phyloP scores from a whole-genome alignment of 768 basidiomycete genomes.

The Calocybe cyanea region DNA sequence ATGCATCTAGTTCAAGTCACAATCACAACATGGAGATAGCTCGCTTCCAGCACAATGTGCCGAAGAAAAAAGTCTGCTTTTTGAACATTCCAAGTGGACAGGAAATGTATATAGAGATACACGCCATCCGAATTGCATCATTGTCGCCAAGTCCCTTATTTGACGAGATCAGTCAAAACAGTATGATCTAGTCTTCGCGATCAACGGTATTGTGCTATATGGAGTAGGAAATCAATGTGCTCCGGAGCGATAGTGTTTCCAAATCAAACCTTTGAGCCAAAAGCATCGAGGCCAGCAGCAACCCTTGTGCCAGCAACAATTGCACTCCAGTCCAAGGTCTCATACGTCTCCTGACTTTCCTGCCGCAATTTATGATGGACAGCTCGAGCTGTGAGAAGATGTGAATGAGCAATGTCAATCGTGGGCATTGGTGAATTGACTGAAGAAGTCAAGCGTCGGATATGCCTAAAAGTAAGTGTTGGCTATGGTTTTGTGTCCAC shows the following conservation, averaged over 20 bases:
- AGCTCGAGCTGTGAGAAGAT: slow-evolving; percentile 76
- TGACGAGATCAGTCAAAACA: too few relatives aligned
- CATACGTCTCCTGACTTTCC: slow-evolving; percentile 44
- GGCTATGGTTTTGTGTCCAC: background rate
- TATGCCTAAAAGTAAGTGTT: slow-evolving; percentile 40
- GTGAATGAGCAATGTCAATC: slow-evolving; percentile 70
- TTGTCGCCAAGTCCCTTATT: too few relatives aligned
- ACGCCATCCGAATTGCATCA: too few relatives aligned
- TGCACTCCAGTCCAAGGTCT: slow-evolving; percentile 78
- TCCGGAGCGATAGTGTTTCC: background rate
- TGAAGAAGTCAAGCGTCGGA: slow-evolving; percentile 65
- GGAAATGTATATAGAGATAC: too few relatives aligned
- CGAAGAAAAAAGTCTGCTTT: too few relatives aligned
- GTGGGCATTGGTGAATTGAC: slow-evolving; percentile 68
- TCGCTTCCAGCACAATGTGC: too few relatives aligned
- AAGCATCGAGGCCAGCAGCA: slow-evolving; percentile 60
- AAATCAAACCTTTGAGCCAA: slow-evolving; percentile 33
- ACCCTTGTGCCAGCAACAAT: slow-evolving; percentile 75
- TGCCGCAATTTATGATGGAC: slow-evolving; percentile 48
- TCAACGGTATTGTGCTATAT: slow-evolving; percentile 18
- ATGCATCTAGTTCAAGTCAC: too few relatives aligned
- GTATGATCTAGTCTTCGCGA: slow-evolving; percentile 15
- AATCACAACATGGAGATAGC: too few relatives aligned
- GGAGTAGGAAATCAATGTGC: background rate
- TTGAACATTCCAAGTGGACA: too few relatives aligned